These are phyloP conservation scores for Alternaria ventricosa DNA, from an alignment of 2,329 filamentous ascomycete species.

Conservation along the genomic window DNA sequence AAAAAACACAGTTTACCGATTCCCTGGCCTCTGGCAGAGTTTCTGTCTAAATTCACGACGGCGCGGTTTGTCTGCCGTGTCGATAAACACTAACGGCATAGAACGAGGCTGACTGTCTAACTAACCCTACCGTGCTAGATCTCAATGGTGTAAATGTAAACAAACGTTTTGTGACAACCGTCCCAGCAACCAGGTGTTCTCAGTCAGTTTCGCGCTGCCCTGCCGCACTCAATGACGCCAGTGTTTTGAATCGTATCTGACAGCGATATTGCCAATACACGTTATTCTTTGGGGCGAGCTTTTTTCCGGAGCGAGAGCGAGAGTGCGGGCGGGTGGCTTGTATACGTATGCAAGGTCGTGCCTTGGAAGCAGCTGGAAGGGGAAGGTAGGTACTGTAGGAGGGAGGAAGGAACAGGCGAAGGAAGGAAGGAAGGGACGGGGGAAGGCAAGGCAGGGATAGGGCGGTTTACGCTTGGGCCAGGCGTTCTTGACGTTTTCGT, in stretches of 20 bases:
- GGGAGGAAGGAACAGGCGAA: neutral
- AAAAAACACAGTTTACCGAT: neutral
- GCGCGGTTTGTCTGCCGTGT: neutral
- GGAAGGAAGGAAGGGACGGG: neutral
- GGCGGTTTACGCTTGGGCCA: neutral
- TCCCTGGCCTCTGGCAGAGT: neutral
- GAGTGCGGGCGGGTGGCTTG: neutral
- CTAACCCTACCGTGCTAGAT: neutral
- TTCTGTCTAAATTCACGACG: neutral
- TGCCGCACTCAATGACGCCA: neutral
- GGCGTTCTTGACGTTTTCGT: neutral
- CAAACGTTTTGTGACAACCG: neutral
- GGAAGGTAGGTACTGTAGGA: neutral
- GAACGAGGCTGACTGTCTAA: neutral
- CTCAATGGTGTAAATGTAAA: neutral
- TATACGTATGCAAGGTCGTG: neutral
- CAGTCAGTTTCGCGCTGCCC: neutral
- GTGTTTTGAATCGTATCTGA: neutral
- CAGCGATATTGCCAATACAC: neutral
- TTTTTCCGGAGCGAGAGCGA: neutral
- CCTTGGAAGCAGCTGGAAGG: neutral
- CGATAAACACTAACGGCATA: neutral
- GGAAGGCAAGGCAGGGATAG: neutral
- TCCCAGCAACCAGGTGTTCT: neutral
- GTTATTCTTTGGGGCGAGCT: neutral